Conservation (phyloP, 495 filamentous ascomycete genomes). For the Acidiella bohemica region DNA sequence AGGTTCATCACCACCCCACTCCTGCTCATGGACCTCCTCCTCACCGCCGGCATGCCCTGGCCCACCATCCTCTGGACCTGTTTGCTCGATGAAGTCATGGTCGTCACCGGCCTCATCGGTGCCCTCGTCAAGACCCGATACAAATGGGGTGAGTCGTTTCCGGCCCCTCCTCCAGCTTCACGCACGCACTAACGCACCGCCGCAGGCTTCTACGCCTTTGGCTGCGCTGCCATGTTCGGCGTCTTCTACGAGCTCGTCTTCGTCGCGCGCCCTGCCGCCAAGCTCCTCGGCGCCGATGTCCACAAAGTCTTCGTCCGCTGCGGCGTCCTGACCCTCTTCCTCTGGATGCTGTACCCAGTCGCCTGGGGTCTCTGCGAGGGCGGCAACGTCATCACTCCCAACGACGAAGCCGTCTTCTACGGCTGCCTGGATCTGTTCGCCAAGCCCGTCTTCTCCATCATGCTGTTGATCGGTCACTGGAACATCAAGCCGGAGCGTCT, state of each 20-base stretch:
- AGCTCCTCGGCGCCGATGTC: conserved; percentile 37
- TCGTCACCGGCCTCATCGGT: conserved; percentile 48
- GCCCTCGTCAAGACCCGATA: conserved; percentile 42
- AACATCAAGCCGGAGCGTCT: conserved; percentile 39
- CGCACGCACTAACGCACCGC: too few relatives aligned
- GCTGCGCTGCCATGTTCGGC: conserved; percentile 42
- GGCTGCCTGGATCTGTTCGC: conserved; percentile 50
- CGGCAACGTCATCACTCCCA: conserved; percentile 50
- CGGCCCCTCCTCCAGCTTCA: too few relatives aligned
- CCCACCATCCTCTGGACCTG: conserved; percentile 49
- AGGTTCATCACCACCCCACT: conserved; percentile 41
- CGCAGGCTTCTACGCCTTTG: conserved; percentile 55
- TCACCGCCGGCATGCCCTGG: conserved; percentile 52
- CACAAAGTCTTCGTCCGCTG: conserved; percentile 38
- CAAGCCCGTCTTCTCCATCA: conserved; percentile 44
- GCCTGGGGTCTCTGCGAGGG: conserved; percentile 55
- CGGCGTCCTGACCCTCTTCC: conserved; percentile 39
- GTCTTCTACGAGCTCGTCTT: conserved; percentile 43
- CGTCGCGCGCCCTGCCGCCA: conserved; percentile 41
- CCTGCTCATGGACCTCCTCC: conserved; percentile 44
- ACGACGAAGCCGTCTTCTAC: conserved; percentile 56
- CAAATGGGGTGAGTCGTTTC: too few relatives aligned
- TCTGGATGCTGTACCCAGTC: conserved; percentile 57
- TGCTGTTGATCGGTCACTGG: conserved; percentile 38
- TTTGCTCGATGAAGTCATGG: conserved; percentile 47